These are phyloP conservation scores for Aspergillus fumigatiaffinis DNA, from an alignment of 2,329 filamentous ascomycete genomes.

Conservation along the genomic window DNA sequence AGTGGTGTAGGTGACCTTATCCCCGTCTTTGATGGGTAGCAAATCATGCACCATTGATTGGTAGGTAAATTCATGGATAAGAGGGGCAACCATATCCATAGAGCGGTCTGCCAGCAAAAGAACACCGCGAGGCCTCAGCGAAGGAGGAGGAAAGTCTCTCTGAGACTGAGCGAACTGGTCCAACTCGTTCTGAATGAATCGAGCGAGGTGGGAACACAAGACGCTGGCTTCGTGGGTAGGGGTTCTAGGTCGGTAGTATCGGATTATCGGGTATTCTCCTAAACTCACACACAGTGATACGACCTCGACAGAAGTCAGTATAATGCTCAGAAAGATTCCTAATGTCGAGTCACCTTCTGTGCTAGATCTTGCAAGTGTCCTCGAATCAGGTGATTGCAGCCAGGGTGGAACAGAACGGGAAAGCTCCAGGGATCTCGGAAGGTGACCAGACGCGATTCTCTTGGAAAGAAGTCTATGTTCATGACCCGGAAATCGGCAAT, in stretches of 20 bases:
- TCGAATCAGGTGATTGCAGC: conserved; percentile 78
- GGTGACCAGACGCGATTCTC: conserved; percentile 85
- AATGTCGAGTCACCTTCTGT: conserved; percentile 64
- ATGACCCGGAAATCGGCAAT: conserved; percentile 79
- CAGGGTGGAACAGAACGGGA: conserved; percentile 83
- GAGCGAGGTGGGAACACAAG: conserved; percentile 79
- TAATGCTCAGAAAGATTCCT: neutral
- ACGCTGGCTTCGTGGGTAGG: conserved; percentile 83
- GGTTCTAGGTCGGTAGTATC: conserved; percentile 77
- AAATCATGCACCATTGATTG: conserved; percentile 98
- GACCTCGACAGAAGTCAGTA: conserved; percentile 51
- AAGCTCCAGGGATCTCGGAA: conserved; percentile 97
- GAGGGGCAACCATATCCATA: conserved; percentile 84
- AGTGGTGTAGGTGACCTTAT: conserved; percentile 83
- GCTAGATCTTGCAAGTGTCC: conserved; percentile 80
- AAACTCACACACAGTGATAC: conserved; percentile 83
- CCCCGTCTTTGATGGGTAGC: conserved; percentile 78
- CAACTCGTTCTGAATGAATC: conserved; percentile 86
- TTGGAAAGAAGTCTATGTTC: conserved; percentile 82
- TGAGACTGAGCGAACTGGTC: conserved; percentile 85
- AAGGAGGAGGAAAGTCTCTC: conserved; percentile 72
- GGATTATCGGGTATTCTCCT: conserved; percentile 90
- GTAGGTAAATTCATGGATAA: conserved; percentile 96
- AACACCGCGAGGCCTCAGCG: conserved; percentile 70
- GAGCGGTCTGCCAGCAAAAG: conserved; percentile 86